Evolutionary conservation across 2,329 filamentous ascomycete genomes (phyloP).

Genomic region (Exophiala bonariae): DNA sequence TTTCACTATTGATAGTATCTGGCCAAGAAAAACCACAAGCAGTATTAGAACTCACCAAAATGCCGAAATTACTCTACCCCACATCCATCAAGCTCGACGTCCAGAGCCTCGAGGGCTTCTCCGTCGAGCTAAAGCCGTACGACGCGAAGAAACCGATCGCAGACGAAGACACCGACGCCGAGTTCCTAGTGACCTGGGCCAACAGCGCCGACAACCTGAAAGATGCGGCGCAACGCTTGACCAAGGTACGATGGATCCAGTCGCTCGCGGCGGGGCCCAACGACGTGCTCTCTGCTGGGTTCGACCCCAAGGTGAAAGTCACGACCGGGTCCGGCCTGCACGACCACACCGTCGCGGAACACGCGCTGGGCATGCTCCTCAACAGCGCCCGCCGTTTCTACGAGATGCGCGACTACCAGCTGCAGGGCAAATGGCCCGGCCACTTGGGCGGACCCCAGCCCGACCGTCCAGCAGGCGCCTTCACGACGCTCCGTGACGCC

Average conservation of each 20-base stretch:
- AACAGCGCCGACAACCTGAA: conserved; percentile 60
- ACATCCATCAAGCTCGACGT: conserved; percentile 61
- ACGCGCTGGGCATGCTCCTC: conserved; percentile 55
- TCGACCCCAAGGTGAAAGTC: conserved; percentile 54
- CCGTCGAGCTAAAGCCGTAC: conserved; percentile 59
- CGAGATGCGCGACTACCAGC: conserved; percentile 58
- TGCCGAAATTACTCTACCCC: conserved; percentile 66
- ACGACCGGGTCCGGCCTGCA: conserved; percentile 65
- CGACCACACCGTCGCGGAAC: conserved; percentile 66
- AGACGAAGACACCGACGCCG: conserved; percentile 59
- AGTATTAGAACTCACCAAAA: conserved; percentile 3
- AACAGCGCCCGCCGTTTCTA: conserved; percentile 23
- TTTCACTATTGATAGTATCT: too few species aligned
- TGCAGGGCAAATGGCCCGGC: conserved; percentile 57
- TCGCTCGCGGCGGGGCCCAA: conserved; percentile 67
- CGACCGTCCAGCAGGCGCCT: conserved; percentile 49
- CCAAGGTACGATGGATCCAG: conserved; percentile 64
- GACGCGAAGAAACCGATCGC: conserved; percentile 59
- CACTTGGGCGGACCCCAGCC: conserved; percentile 61
- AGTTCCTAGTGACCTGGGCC: conserved; percentile 62
- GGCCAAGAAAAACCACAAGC: too few species aligned
- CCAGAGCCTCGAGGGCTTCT: conserved; percentile 58
- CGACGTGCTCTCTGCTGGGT: conserved; percentile 63
- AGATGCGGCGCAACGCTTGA: conserved; percentile 57
- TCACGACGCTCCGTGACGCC: conserved; percentile 61